Base-by-base conservation (phyloP, 2,329 filamentous ascomycete genomes). In the Epichloe baconii region DNA sequence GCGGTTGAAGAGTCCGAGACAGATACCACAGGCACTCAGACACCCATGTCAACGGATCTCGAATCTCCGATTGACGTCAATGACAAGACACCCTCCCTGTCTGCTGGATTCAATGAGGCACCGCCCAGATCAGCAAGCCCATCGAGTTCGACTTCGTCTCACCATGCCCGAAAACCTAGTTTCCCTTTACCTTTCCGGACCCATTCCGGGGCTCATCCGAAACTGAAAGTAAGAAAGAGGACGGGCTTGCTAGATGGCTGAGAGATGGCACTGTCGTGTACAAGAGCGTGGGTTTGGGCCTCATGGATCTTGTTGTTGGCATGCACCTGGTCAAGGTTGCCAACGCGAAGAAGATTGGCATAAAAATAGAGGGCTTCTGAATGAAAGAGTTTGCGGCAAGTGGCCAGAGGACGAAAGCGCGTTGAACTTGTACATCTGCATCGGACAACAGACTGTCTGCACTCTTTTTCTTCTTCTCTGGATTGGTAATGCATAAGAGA, bases 261-360 rank as follows among this genome's bases (percentile, higher is more conserved):
- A 69, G 74, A 52, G 71, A 71, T 3, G 82, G 82, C 0, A 85
- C 82, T 53, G 80, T 85, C 19, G 74, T 85, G 7, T 85, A 84
- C 62, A 85, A 85, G 70, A 80, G 78, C 54, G 82, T 85, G 0
- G 82, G 82, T 0, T 63, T 85, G 46, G 82, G 80, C 0, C 62
- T 84, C 48, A 84, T 85, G 80, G 82, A 85, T 58, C 63, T 85
- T 21, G 74, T 78, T 1, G 76, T 83, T 2, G 82, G 80, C 14
- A 71, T 72, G 57, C 75, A 81, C 50, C 55, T 85, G 46, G 63
- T 85, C 17, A 66, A 72, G 53, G 62, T 82, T 54, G 81, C 82
- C 1, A 69, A 69, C 42, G 67, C 73, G 48, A 80, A 73, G 63
- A 69, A 71, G 0, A 63, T 83, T 11, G 81, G 81, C 6, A 76